Evolutionary conservation across 495 filamentous ascomycete species (phyloP).

Genomic region (Xylaria bambusicola): DNA sequence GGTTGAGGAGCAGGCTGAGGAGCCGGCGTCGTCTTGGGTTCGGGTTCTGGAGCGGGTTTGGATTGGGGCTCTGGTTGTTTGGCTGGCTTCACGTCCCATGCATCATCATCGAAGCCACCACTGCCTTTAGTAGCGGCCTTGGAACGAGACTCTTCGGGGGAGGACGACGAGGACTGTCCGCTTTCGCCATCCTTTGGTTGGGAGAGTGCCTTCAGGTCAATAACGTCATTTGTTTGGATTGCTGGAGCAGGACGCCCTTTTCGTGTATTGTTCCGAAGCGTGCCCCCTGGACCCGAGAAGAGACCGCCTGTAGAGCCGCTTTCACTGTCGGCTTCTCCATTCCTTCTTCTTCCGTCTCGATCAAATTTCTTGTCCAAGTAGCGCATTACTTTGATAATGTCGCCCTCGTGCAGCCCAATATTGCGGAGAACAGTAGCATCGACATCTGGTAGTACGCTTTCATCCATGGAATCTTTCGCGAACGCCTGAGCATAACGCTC

Average conservation of each 20-base stretch:
- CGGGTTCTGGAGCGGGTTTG: constrained; percentile 28
- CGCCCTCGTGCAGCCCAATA: constrained; percentile 89
- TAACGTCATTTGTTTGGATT: constrained; percentile 78
- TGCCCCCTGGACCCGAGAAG: constrained; percentile 88
- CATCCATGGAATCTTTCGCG: constrained; percentile 88
- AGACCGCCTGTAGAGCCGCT: constrained; percentile 59
- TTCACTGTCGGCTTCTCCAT: constrained; percentile 57
- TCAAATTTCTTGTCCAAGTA: constrained; percentile 79
- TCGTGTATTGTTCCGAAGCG: constrained; percentile 89
- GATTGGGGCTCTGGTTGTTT: constrained; percentile 53
- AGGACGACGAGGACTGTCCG: constrained; percentile 52
- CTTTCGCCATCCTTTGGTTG: constrained; percentile 50
- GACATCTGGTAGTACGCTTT: constrained; percentile 85
- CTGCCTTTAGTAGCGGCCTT: constrained; percentile 52
- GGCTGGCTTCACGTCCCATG: constrained; percentile 96
- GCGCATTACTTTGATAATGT: constrained; percentile 93
- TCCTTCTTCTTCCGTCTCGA: constrained; percentile 64
- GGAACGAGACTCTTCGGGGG: constrained; percentile 39
- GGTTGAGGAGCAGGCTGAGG: constrained; percentile 53
- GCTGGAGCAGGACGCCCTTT: constrained; percentile 86
- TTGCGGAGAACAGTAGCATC: constrained; percentile 77
- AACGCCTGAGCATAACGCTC: constrained; percentile 93
- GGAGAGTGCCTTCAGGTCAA: constrained; percentile 85
- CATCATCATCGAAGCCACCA: constrained; percentile 90
- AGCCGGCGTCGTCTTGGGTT: constrained; percentile 36